Percentiles rank a stretch among this genome's conserved stretches.
Conservation (phyloP, 2,329 filamentous ascomycete genomes). For the Ceratocystiopsis sp. region DNA sequence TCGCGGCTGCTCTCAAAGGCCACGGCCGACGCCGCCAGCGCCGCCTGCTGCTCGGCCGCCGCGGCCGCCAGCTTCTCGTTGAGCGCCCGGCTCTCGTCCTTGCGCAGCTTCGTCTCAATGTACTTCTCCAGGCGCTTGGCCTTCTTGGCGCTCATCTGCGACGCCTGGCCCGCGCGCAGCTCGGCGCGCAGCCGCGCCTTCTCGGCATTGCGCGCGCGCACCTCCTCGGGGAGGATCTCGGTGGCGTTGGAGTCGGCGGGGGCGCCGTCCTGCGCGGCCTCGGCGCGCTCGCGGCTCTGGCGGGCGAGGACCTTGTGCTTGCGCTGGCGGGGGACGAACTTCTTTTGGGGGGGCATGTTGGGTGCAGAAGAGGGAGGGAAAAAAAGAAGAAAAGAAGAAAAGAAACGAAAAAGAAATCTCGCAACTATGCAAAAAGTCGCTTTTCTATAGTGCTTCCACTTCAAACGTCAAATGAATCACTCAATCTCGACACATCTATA, state of each 20-base stretch:
- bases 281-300: slow-evolving; percentile 22
- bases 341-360: slow-evolving; percentile 9
- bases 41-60: slow-evolving; percentile 80
- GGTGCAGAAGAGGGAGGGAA: no score
- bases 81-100: slow-evolving; percentile 76
- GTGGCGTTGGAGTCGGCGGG: slow-evolving; percentile 32
- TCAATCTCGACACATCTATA: no score
- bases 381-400: neutral
- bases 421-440: no score
- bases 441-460: no score
- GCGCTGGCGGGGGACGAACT: slow-evolving; percentile 46
- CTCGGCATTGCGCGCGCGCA: slow-evolving; percentile 33
- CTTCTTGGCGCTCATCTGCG: slow-evolving; percentile 47
- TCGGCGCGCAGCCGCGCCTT: slow-evolving; percentile 38
- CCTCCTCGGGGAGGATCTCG: slow-evolving; percentile 29
- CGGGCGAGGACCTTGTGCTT: slow-evolving; percentile 55
- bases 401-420: neutral
- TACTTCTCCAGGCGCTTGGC: slow-evolving; percentile 52
- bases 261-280: slow-evolving; percentile 16
- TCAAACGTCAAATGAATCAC: no score
- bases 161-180: slow-evolving; percentile 18
- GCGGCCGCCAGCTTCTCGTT: slow-evolving; percentile 65
- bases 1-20: slow-evolving; percentile 62
- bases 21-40: slow-evolving; percentile 67
- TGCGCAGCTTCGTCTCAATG: slow-evolving; percentile 78